Evolutionary conservation across 345 rosid species (phyloP), one percentile per base, ranked within the genome.

Genomic region (Aquilaria malaccensis): DNA sequence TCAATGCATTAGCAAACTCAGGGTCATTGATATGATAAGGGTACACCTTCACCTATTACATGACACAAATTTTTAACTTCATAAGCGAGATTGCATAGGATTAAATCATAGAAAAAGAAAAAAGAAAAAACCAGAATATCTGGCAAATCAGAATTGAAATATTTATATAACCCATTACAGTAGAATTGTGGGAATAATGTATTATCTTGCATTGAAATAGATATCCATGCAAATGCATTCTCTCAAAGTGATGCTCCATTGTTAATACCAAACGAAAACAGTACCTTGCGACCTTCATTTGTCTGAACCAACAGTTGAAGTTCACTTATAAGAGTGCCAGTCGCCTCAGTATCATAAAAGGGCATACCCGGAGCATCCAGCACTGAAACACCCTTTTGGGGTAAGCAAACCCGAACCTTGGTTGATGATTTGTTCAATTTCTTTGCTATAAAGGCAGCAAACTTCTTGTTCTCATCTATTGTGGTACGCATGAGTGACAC

Each of bases 401-500:
- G 96, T 57, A 93, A 76, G 80, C 96, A 87, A 67, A 85, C 77
- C 63, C 59, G 31, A 31, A 93, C 60, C 72, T 79, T 85, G 57
- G 94, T 80, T 33, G 87, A 70, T 59, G 86, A 85, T 52, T 80
- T 85, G 73, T 89, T 89, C 55, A 93, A 58, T 70, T 93, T 89
- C 66, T 84, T 76, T 7, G 96, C 94, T 63, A 93, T 87, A 72
- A 93, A 93, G 32, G 61, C 69, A 51, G 98, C 94, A 68, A 87
- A 76, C 13, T 70, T 76, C 68, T 72, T 84, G 65, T 89, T 93
- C 79, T 89, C 98, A 4, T 87, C 94, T 15, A 74, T 67, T 13
- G 94, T 84, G 46, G 97, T 87, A 67, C 98, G 85, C 69, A 93
- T 75, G 56, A 93, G 74, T 45, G 97, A 82, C 56, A 93, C 98